A percentile compares a stretch with the other conserved stretches of the same genome.
Evolutionary conservation across 2,329 filamentous ascomycete genomes (phyloP).

Genomic region (Catunica adiposa): DNA sequence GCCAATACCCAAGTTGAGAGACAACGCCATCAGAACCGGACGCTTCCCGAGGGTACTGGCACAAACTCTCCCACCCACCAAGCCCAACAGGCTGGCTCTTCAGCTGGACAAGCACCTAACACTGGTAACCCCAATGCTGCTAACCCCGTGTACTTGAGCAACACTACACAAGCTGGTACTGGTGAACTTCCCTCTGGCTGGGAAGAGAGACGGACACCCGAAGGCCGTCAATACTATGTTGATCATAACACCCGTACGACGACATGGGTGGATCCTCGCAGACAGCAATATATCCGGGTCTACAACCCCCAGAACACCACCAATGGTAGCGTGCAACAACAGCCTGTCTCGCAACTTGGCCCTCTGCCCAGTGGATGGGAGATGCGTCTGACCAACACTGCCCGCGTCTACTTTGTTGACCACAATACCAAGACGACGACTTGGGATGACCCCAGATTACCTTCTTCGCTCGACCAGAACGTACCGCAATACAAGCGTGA

Average conservation of each 20-base stretch:
- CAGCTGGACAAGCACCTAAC: conserved; percentile 21
- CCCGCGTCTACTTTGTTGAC: conserved; percentile 95
- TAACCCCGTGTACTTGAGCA: conserved; percentile 76
- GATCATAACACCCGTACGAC: conserved; percentile 97
- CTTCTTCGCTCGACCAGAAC: conserved; percentile 91
- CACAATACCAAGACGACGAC: conserved; percentile 99
- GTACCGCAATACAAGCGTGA: conserved; percentile 99
- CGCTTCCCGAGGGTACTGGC: conserved; percentile 89
- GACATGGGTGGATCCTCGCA: conserved; percentile 92
- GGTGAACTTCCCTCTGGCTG: conserved; percentile 90
- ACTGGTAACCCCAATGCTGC: conserved; percentile 35
- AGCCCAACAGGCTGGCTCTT: conserved; percentile 31
- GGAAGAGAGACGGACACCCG: conserved; percentile 91
- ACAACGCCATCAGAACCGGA: conserved; percentile 84
- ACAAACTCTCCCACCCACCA: conserved; percentile 73
- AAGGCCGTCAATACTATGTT: conserved; percentile 90
- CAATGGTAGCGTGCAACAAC: conserved; percentile 72
- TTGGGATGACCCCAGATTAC: conserved; percentile 91
- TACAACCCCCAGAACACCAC: conserved; percentile 76
- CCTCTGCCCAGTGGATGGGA: conserved; percentile 96
- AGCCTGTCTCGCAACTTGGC: conserved; percentile 90
- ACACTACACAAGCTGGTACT: conserved; percentile 78
- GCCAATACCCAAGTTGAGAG: conserved; percentile 87
- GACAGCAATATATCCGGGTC: conserved; percentile 97
- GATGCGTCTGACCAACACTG: conserved; percentile 97